Evolutionary conservation across 345 rosid species (phyloP).

Genomic region (Laguncularia racemosa): DNA sequence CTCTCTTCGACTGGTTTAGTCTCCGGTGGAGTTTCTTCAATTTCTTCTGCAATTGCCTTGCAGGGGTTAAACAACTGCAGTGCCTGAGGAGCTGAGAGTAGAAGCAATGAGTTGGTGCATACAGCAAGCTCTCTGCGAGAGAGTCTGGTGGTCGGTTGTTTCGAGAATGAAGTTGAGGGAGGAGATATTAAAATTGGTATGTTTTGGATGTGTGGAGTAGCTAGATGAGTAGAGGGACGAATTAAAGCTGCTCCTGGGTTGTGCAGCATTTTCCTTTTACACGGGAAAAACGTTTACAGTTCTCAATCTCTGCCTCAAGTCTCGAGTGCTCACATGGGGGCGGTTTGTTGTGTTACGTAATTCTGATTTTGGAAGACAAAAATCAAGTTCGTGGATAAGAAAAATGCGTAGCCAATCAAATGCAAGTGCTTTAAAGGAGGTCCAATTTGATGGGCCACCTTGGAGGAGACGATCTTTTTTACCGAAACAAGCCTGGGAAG

Average conservation of each 20-base stretch:
- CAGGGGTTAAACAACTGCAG: constrained; percentile 25
- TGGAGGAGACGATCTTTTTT: neutral
- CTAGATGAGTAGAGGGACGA: constrained; percentile 25
- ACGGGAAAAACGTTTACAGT: too few species aligned
- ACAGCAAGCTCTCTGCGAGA: constrained; percentile 56
- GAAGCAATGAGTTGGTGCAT: constrained; percentile 43
- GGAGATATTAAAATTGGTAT: constrained; percentile 16
- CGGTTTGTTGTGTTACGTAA: too few species aligned
- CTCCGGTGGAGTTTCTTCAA: constrained; percentile 2
- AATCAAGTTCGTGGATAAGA: constrained; percentile 3
- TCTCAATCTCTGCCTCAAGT: too few species aligned
- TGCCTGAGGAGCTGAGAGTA: constrained; percentile 40
- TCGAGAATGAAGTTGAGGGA: constrained; percentile 8
- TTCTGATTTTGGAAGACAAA: neutral
- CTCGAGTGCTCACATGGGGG: too few species aligned
- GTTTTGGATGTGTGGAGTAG: constrained; percentile 22
- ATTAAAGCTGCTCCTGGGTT: constrained; percentile 22
- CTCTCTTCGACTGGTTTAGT: neutral
- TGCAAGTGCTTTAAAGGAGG: neutral
- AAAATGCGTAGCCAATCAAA: constrained; percentile 8
- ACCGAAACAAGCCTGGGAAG: too few species aligned
- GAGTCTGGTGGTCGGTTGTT: constrained; percentile 24
- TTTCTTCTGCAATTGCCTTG: constrained; percentile 17
- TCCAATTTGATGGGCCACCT: constrained; percentile 1
- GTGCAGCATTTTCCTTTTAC: constrained; percentile 25